phyloP scores from a whole-genome alignment of 495 filamentous ascomycete species.

The Aspergillus bertholletiae region DNA sequence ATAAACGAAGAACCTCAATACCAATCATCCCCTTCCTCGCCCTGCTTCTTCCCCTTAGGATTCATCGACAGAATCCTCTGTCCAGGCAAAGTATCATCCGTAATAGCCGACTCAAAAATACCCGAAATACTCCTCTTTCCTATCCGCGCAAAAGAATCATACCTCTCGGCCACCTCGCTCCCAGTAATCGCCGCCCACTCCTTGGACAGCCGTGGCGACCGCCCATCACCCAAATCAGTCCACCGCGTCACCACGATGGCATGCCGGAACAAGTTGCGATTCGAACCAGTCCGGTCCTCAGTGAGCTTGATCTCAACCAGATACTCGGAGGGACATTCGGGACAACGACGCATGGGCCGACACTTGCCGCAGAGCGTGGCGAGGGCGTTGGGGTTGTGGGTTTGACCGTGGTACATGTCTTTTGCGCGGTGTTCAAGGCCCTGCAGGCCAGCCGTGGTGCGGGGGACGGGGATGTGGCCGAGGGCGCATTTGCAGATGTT shows the following conservation, averaged over 20 bases:
- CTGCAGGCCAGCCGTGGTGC: slow-evolving; percentile 35
- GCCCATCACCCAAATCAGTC: slow-evolving; percentile 56
- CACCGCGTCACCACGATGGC: slow-evolving; percentile 58
- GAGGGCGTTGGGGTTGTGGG: slow-evolving; percentile 42
- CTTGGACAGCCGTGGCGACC: slow-evolving; percentile 25
- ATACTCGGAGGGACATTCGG: slow-evolving; percentile 59
- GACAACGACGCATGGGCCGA: slow-evolving; percentile 54
- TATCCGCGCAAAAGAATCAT: slow-evolving; percentile 50
- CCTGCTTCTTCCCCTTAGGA: slow-evolving; percentile 43
- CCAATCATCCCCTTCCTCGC: slow-evolving; percentile 46
- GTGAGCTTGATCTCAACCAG: slow-evolving; percentile 53
- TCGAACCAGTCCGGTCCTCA: slow-evolving; percentile 38
- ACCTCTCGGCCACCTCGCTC: slow-evolving; percentile 24
- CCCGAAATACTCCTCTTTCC: slow-evolving; percentile 51
- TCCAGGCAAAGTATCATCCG: slow-evolving; percentile 50
- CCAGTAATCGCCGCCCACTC: slow-evolving; percentile 54
- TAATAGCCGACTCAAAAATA: slow-evolving; percentile 53
- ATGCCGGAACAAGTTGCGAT: slow-evolving; percentile 45
- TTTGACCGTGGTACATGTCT: slow-evolving; percentile 28
- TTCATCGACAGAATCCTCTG: slow-evolving; percentile 55
- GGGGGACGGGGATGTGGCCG: slow-evolving; percentile 47
- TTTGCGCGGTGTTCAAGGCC: slow-evolving; percentile 37
- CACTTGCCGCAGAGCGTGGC: slow-evolving; percentile 50
- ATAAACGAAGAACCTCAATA: slow-evolving; percentile 30
- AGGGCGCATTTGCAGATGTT: slow-evolving; percentile 55